Base-by-base conservation (phyloP, 2,329 filamentous ascomycete species). In the Ceratocystis albifundus region DNA sequence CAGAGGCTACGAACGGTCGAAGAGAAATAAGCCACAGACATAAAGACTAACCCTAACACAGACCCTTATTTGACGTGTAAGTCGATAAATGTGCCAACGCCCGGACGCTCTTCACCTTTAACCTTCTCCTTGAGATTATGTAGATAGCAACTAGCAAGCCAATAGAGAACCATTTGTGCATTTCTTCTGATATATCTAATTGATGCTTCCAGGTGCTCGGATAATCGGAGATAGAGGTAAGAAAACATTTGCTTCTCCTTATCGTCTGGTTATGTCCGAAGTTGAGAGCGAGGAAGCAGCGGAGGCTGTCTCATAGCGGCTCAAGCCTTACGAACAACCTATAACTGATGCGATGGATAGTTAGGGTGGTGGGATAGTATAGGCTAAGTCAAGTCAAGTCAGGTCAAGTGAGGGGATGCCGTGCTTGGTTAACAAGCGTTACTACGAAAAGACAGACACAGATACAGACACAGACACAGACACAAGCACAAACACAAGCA, bases 261-360 rank as follows among this genome's bases (percentile, higher is more conserved):
- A 59, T 59, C 28, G 3, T 59, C 28, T 41, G 20, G 53, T n/a
- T 59, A 59, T 59, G 17, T 59, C 53, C 25, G 53, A 59, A 59
- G 25, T 8, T 2, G 28, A 59, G 17, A 59, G n/a, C 53, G 32
- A 59, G 22, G 22, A 32, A 59, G 28, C 8, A 59, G 12, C 53
- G 10, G n/a, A 50, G 46, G 22, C n/a, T 59, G 53, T 32, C 32
- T 59, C 28, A 32, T 25, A 30, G 28, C 6, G 17, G 53, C 5
- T 25, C 25, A 59, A 59, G 53, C 25, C 28, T 25, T 32, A 59
- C 17, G 32, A 2, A 17, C 53, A 59, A 41, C 28, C 28, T 36
- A 32, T 32, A 7, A 59, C 53, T 32, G 32, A 32, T 22, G 28
- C 20, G 48, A 28, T 25, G 20, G 22, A 53, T 30, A 17, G 36